Percentiles rank a stretch among this genome's conserved stretches.
phyloP scores from a whole-genome alignment of 2,329 filamentous ascomycete genomes.

The Colletotrichum sansevieriae region DNA sequence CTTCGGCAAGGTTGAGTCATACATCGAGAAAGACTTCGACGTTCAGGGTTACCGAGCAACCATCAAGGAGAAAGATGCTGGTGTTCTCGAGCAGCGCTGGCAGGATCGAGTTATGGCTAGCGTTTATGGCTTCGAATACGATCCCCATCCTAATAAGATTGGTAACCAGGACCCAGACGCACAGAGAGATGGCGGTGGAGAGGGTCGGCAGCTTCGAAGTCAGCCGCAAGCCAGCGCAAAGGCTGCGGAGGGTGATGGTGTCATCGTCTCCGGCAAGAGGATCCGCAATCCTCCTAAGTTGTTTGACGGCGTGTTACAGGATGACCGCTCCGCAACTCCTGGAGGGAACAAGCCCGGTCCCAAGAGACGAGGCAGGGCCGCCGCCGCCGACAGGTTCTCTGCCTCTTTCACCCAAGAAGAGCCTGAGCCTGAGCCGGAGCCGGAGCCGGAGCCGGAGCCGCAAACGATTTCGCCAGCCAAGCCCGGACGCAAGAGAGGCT shows the following conservation, averaged over 20 bases:
- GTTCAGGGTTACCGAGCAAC: slow-evolving; percentile 65
- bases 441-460: slow-evolving; percentile 29
- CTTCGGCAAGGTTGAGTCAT: slow-evolving; percentile 53
- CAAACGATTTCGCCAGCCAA: slow-evolving; percentile 27
- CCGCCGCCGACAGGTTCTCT: slow-evolving; percentile 24
- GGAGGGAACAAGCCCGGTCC: slow-evolving; percentile 43
- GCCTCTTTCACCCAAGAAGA: slow-evolving; percentile 21
- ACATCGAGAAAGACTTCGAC: slow-evolving; percentile 65
- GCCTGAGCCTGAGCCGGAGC: background rate
- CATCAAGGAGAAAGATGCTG: slow-evolving; percentile 53
- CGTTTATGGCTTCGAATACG: slow-evolving; percentile 72
- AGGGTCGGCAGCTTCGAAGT: slow-evolving; percentile 67
- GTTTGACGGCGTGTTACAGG: slow-evolving; percentile 64
- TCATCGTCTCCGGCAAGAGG: slow-evolving; percentile 65
- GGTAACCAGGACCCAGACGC: slow-evolving; percentile 70
- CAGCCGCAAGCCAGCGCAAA: slow-evolving; percentile 70
- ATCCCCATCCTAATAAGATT: slow-evolving; percentile 68
- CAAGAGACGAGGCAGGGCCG: slow-evolving; percentile 48
- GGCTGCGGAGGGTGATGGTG: slow-evolving; percentile 63
- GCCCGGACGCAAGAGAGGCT: slow-evolving; percentile 31
- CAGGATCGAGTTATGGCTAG: slow-evolving; percentile 72
- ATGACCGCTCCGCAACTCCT: slow-evolving; percentile 65
- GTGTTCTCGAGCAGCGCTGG: slow-evolving; percentile 56
- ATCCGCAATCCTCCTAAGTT: slow-evolving; percentile 64
- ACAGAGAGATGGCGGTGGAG: slow-evolving; percentile 68